Evolutionary conservation across 2,329 filamentous ascomycete genomes (phyloP).

Genomic region (Mycosphaerella sp.): DNA sequence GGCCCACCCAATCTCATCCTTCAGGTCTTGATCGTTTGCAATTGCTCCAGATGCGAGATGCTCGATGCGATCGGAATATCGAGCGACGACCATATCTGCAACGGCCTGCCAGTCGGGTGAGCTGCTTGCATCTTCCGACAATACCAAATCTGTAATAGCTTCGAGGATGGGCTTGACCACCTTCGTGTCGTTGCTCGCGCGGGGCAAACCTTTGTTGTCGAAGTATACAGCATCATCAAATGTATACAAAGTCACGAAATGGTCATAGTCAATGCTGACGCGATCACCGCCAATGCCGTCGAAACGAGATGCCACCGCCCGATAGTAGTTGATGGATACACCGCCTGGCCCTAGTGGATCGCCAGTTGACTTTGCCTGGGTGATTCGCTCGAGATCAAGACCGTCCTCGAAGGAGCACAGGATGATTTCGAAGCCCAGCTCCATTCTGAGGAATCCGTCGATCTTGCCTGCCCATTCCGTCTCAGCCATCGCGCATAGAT

Average conservation of each 20-base stretch:
- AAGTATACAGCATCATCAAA: constrained; percentile 36
- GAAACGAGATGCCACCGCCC: constrained; percentile 40
- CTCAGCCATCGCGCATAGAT: constrained; percentile 51
- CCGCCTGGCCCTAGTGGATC: constrained; percentile 15
- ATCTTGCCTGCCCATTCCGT: constrained; percentile 48
- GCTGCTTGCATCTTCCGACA: constrained; percentile 26
- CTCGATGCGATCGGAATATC: constrained; percentile 54
- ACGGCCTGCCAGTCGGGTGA: constrained; percentile 60
- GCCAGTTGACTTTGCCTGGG: constrained; percentile 12
- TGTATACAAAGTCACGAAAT: constrained; percentile 45
- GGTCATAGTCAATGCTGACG: constrained; percentile 44
- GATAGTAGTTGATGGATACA: constrained; percentile 32
- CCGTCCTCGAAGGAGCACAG: constrained; percentile 55
- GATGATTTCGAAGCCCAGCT: constrained; percentile 65
- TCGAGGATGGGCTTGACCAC: constrained; percentile 37
- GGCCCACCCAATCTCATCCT: constrained; percentile 27
- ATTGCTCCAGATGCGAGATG: constrained; percentile 28
- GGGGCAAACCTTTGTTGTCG: constrained; percentile 32
- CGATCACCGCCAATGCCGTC: constrained; percentile 41
- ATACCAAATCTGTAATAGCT: constrained; percentile 44
- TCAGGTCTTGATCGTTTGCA: constrained; percentile 22
- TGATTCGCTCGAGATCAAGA: constrained; percentile 35
- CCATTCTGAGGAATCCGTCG: constrained; percentile 62
- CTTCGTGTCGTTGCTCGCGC: constrained; percentile 35
- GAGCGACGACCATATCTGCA: constrained; percentile 58